Base-by-base conservation (phyloP, 2,329 filamentous ascomycete genomes). In the Volutella citrinella region DNA sequence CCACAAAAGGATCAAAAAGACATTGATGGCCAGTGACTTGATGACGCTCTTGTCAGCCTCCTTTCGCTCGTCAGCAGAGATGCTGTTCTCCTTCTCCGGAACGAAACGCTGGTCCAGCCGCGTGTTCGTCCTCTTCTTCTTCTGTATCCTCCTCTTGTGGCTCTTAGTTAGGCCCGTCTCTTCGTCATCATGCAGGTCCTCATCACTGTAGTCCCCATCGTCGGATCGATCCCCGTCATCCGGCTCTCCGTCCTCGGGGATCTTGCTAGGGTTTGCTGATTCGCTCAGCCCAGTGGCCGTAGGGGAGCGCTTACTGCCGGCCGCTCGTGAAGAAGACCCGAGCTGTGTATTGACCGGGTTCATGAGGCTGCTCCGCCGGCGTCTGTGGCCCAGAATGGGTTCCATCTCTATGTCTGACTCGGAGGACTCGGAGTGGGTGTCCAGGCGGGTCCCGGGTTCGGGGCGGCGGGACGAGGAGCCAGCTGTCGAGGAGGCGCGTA, bases 1-100 rank as follows among this genome's bases (percentile, higher is more conserved):
- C 91, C 93, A 98, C 45, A 94, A 64, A 16, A 77, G 74, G 46
- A 97, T 95, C 46, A 98, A 68, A n/a, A 75, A 54, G n/a, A 72
- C 76, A 60, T 97, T 96, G 55, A 90, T 68, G 37, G 82, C 58
- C 35, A 90, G 67, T 37, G 72, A 80, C 57, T 70, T 82, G 30
- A 87, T 43, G 23, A 97, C 77, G 51, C 74, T 81, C 57, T 80
- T 76, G 64, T 93, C 84, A 7, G 87, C 87, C 55, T 87, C 68
- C 52, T 80, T 82, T 63, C 80, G 80, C 65, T 91, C 86, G 46
- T 83, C 79, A 25, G 74, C 74, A n/a, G 82, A 80, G 26, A 84
- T 35, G 17, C 66, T 34, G 27, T 66, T 74, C n/a, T n/a, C n/a
- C 47, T 70, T 70, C 38, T 76, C 74, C 22, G 70, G 72, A 15